These are phyloP conservation scores for Karstenula rhodostoma DNA, from an alignment of 2,329 filamentous ascomycete genomes.

Conservation along the genomic window DNA sequence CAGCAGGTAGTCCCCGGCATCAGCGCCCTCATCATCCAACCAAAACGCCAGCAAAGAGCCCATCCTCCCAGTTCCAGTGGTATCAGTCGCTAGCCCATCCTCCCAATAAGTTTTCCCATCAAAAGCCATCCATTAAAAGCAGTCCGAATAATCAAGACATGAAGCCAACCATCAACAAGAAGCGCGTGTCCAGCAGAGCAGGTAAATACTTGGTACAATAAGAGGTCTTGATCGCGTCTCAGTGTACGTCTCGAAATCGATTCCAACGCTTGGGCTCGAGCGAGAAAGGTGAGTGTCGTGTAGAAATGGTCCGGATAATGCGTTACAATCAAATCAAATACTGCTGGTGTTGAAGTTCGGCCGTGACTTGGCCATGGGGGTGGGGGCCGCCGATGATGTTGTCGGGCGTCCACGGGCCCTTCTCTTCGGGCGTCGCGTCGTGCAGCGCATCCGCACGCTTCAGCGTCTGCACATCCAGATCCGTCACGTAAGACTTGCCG, in stretches of 20 bases:
- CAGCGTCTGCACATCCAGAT: slow-evolving; percentile 90
- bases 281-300: slow-evolving; percentile 6
- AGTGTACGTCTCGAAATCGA: slow-evolving; percentile 12
- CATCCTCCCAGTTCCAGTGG: slow-evolving; percentile 4
- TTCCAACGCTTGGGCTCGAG: slow-evolving; percentile 16
- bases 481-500: slow-evolving; percentile 84
- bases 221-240: slow-evolving; percentile 12
- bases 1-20: neutral
- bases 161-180: slow-evolving; percentile 4
- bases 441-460: slow-evolving; percentile 87
- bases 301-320: neutral
- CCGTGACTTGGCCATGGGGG: neutral
- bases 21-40: neutral
- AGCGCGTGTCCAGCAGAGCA: neutral
- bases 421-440: slow-evolving; percentile 82
- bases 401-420: slow-evolving; percentile 82
- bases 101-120: too few species aligned
- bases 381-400: slow-evolving; percentile 58
- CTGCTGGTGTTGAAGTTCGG: neutral
- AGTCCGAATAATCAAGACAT: neutral
- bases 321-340: slow-evolving; percentile 7
- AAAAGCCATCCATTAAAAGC: too few species aligned
- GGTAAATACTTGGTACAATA: slow-evolving; percentile 7
- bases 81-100: slow-evolving; percentile 3
- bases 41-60: neutral